Evolutionary conservation across 2,329 filamentous ascomycete genomes (phyloP).

Genomic region (Botryotinia narcissicola): DNA sequence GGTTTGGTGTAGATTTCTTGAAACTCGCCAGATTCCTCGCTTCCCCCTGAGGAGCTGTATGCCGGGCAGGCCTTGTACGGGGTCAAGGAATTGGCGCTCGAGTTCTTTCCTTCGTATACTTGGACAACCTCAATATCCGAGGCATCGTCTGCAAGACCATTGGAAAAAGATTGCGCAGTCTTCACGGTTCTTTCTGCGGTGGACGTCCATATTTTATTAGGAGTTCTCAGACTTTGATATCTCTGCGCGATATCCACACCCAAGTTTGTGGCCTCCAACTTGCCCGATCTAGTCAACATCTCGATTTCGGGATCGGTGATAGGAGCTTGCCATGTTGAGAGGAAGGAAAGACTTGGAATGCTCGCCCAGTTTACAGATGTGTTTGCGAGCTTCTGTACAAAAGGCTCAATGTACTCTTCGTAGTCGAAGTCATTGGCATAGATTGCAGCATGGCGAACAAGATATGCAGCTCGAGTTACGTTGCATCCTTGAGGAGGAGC

Average conservation of each 20-base stretch:
- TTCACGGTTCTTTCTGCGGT: constrained; percentile 51
- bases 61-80: constrained; percentile 53
- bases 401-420: constrained; percentile 50
- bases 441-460: constrained; percentile 51
- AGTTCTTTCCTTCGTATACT: constrained; percentile 47
- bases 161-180: constrained; percentile 48
- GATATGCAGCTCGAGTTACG: constrained; percentile 48
- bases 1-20: constrained; percentile 48
- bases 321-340: constrained; percentile 33
- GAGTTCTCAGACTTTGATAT: constrained; percentile 42
- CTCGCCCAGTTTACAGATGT: constrained; percentile 48
- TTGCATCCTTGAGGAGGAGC: constrained; percentile 50
- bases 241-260: constrained; percentile 34
- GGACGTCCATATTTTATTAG: constrained; percentile 50
- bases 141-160: constrained; percentile 45
- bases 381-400: constrained; percentile 48
- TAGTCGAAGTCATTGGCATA: constrained; percentile 53
- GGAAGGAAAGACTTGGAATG: constrained; percentile 32
- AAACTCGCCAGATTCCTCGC: constrained; percentile 44
- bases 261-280: constrained; percentile 32
- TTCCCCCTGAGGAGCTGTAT: constrained; percentile 50
- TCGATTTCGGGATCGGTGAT: constrained; percentile 33
- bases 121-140: constrained; percentile 45
- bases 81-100: constrained; percentile 52
- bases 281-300: constrained; percentile 33